Percentiles rank a stretch among this genome's conserved stretches.
phyloP scores from a whole-genome alignment of 306 rosid genomes.

The Mucuna pruriens region DNA sequence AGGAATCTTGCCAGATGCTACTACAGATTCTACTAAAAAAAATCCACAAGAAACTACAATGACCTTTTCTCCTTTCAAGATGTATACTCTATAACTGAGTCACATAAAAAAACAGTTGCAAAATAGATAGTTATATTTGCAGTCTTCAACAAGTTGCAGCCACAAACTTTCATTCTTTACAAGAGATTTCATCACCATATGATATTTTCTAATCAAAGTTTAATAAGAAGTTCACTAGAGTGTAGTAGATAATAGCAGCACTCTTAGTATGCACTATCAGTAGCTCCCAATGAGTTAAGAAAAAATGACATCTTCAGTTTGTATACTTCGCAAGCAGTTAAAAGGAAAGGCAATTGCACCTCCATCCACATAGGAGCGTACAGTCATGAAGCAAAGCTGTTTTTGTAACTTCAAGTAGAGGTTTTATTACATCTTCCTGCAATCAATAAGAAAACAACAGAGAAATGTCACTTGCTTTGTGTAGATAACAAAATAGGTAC shows the following conservation, averaged over 20 bases:
- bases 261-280: no score
- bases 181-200: constrained; percentile 14
- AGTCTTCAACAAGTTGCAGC: constrained; percentile 13
- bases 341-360: constrained; percentile 54
- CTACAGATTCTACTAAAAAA: constrained; percentile 24
- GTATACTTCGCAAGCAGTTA: constrained; percentile 30
- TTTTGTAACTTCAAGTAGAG: constrained; percentile 95
- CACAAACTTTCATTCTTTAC: constrained; percentile 3
- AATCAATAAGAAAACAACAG: constrained; percentile 36
- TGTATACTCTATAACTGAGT: constrained; percentile 11
- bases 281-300: background rate
- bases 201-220: constrained; percentile 10
- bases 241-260: constrained; percentile 22
- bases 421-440: constrained; percentile 94
- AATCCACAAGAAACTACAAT: background rate
- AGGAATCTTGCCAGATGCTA: constrained; percentile 33
- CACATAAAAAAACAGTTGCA: background rate
- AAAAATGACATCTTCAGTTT: constrained; percentile 19
- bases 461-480: constrained; percentile 29
- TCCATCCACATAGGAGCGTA: constrained; percentile 92
- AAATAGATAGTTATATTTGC: background rate
- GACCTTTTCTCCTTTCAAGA: constrained; percentile 9
- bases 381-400: constrained; percentile 97
- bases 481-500: background rate
- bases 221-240: background rate